Evolutionary conservation across 139 green algal species (phyloP), one percentile per base, ranked within the genome.

Genomic region (Yamagishiella unicocca): DNA sequence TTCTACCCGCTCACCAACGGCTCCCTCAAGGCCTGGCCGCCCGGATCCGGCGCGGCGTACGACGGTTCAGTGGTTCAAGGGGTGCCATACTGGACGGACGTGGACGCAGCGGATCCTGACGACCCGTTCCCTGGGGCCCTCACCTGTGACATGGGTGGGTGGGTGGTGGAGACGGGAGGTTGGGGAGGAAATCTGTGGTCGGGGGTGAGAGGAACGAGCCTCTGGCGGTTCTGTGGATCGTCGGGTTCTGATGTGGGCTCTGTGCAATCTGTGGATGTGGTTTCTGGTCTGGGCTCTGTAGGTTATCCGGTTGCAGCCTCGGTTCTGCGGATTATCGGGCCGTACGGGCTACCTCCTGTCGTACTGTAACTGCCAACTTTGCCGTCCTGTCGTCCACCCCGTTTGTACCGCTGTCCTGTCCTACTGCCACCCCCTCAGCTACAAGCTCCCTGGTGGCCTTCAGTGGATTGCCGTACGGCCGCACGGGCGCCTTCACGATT

Each of bases 401-500:
- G n/a, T 58, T 17, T 17, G 14, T 58, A 58, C 33, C 33, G 2
- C 2, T 17, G 33, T 50, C 46, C 74, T 46, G 31, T 50, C 40
- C 31, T 7, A 21, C 72, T n/a, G 0, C 27, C 72, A 31, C 8
- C 43, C 9, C 31, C 35, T 4, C 80, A 86, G 80, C 58, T 25
- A 31, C n/a, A 42, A 67, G 22, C 80, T 68, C 62, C 9, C 37
- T 89, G 45, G 67, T 89, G 19, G 25, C 54, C 42, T 67, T 89
- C 24, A 62, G 75, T 29, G 64, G 73, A 29, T 50, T 89, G 45
- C 46, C 85, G 58, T 89, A 87, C 75, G 93, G 84, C 25, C 79
- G 78, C 25, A 82, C 66, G 5, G 93, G 94, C 22, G 66, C 87
- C 54, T 95, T 95, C 72, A 80, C 93, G 2, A 33, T 96, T 31